phyloP scores from a whole-genome alignment of 2,329 filamentous ascomycete species.

The Tolypocladium amazonense region DNA sequence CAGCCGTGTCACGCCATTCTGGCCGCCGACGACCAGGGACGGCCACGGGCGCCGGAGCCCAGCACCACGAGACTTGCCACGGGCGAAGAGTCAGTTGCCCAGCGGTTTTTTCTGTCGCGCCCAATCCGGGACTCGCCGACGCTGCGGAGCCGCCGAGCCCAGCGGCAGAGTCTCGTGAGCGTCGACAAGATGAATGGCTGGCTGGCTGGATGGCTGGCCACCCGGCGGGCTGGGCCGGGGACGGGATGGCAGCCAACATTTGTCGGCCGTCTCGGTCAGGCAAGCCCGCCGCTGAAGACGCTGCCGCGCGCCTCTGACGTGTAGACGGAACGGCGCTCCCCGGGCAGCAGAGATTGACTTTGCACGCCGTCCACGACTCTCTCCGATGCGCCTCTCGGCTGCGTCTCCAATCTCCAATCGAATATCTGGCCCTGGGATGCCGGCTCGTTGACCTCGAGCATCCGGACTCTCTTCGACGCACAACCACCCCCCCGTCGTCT shows the following conservation, averaged over 20 bases:
- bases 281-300: neutral
- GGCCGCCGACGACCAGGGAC: neutral
- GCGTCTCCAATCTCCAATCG: neutral
- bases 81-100: neutral
- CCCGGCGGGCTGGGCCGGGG: neutral
- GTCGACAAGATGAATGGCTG: no score
- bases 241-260: neutral
- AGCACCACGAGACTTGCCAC: neutral
- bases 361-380: neutral
- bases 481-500: neutral
- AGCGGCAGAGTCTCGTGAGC: neutral
- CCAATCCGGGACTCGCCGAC: neutral
- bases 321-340: neutral
- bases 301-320: neutral
- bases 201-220: no score
- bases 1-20: slow-evolving; percentile 10
- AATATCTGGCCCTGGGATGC: neutral
- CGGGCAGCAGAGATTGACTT: no score
- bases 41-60: neutral
- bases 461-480: neutral
- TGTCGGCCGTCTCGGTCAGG: neutral
- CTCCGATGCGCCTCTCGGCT: neutral
- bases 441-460: neutral
- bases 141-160: neutral
- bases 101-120: neutral